Evolutionary conservation across 345 rosid genomes (phyloP), one percentile per base, ranked within the genome.

Genomic region (Salix koriyanagi): DNA sequence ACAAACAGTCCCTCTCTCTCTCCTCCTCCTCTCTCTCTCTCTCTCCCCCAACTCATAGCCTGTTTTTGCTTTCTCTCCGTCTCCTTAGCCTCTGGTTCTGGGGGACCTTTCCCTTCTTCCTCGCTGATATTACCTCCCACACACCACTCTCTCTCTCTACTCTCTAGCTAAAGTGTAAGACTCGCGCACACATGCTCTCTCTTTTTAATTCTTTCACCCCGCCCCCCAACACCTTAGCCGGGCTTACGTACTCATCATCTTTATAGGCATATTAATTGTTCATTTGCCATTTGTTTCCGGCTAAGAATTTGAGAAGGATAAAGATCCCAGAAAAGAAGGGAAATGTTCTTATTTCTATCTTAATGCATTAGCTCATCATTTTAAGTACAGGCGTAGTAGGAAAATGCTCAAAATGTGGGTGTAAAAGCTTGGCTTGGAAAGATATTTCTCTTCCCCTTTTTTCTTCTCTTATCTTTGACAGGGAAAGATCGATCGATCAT

Each of bases 11-110:
- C 26, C 73, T 12, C 68, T 48, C 64, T 39, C 67, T 18, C 30
- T 6, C 60, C 60, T 68, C 42, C 41, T 88, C 4, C 4, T n/a
- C 26, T 56, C 2, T n/a, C 74, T 8, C 82, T 25, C 75, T 30
- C 41, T 88, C 4, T n/a, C 26, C n/a, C 2, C 78, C 10, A 64
- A 18, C 52, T n/a, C 75, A 30, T 34, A 23, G 69, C 39, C 75
- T 66, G 77, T 67, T 42, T 73, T 69, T 67, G 74, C 89, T 87
- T 86, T 90, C 89, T 89, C 94, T 87, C 85, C 97, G 94, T 72
- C 83, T 86, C 92, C 97, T 89, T 86, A 86, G 97, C 89, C 94
- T 85, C 86, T 89, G 90, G 89, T 83, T 61, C 71, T 85, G 97
- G 94, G 97, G 88, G 88, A 85, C 79, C 84, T 83, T 87, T 86